phyloP scores from a whole-genome alignment of 345 rosid species.

The Arabidopsis thaliana region DNA sequence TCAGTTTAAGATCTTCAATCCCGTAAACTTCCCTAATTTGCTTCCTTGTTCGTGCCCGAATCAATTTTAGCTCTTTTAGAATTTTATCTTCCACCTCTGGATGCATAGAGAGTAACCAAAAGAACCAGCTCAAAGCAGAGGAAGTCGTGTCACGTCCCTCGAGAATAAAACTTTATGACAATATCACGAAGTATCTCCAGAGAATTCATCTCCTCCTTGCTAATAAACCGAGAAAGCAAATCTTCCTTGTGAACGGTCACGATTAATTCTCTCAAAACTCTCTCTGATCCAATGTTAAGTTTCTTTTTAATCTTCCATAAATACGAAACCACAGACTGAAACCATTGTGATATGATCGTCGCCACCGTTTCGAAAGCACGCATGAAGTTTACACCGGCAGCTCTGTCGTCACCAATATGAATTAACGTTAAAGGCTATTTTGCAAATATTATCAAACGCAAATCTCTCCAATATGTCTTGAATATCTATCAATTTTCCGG shows the following conservation, averaged over 20 bases:
- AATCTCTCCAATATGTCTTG: slow-evolving; percentile 72
- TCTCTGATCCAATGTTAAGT: slow-evolving; percentile 59
- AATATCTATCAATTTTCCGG: slow-evolving; percentile 50
- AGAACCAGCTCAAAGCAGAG: slow-evolving; percentile 83
- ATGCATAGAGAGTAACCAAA: slow-evolving; percentile 57
- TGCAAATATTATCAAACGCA: slow-evolving; percentile 74
- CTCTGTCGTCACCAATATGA: slow-evolving; percentile 56
- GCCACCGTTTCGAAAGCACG: slow-evolving; percentile 57
- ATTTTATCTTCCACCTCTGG: slow-evolving; percentile 52
- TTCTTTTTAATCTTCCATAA: slow-evolving; percentile 56
- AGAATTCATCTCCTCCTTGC: slow-evolving; percentile 49
- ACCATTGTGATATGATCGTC: slow-evolving; percentile 48
- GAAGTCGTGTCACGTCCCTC: slow-evolving; percentile 80
- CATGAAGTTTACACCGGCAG: slow-evolving; percentile 51
- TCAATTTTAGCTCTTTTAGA: slow-evolving; percentile 49
- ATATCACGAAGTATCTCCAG: slow-evolving; percentile 58
- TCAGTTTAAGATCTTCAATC: slow-evolving; percentile 62
- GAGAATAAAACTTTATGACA: slow-evolving; percentile 62
- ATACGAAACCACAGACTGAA: slow-evolving; percentile 37
- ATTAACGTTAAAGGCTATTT: slow-evolving; percentile 73
- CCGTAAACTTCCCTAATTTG: slow-evolving; percentile 41
- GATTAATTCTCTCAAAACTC: slow-evolving; percentile 44
- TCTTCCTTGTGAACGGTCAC: slow-evolving; percentile 51
- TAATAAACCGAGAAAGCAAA: slow-evolving; percentile 61
- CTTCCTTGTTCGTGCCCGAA: slow-evolving; percentile 27